These are phyloP conservation scores for Neurospora africana DNA, from an alignment of 495 filamentous ascomycete genomes.

Conservation along the genomic window DNA sequence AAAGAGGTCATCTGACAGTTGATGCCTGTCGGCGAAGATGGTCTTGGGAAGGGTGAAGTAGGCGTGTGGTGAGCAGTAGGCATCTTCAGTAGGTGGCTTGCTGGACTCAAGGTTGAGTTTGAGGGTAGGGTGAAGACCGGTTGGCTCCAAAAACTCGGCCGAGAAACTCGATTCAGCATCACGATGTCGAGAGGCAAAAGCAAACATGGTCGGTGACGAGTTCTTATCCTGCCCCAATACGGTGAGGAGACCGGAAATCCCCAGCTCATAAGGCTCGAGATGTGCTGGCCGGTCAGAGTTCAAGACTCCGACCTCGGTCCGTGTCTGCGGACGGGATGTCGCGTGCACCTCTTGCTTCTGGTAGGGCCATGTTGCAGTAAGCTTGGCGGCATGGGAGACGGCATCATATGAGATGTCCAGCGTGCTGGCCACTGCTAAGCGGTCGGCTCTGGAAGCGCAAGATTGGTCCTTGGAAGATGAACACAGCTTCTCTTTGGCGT, in stretches of 20 bases:
- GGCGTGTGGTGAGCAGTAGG: conserved; percentile 60
- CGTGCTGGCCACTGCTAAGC: conserved; percentile 41
- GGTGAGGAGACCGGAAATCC: conserved; percentile 66
- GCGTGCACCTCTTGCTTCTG: conserved; percentile 28
- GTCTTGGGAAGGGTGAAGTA: conserved; percentile 78
- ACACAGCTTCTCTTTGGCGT: conserved; percentile 50
- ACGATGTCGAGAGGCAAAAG: conserved; percentile 77
- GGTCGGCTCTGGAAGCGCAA: conserved; percentile 23
- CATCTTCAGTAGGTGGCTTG: conserved; percentile 27
- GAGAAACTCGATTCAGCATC: conserved; percentile 43
- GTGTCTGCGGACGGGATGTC: conserved; percentile 19
- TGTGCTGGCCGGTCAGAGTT: conserved; percentile 48
- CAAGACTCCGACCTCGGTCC: conserved; percentile 77
- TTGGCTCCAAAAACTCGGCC: conserved; percentile 52
- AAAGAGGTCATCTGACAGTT: conserved; percentile 30
- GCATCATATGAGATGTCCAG: conserved; percentile 73
- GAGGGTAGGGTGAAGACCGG: conserved; percentile 82
- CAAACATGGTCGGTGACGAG: conserved; percentile 63
- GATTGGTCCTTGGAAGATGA: conserved; percentile 18
- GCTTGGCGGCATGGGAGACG: conserved; percentile 51
- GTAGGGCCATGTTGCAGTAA: conserved; percentile 51
- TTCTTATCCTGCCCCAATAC: conserved; percentile 66
- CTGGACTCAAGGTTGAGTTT: conserved; percentile 40
- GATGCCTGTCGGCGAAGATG: conserved; percentile 80
- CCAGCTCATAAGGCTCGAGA: conserved; percentile 58